Percentiles rank a stretch among this genome's conserved stretches.
phyloP scores from a whole-genome alignment of 768 basidiomycete species.

The Mycena polygramma region DNA sequence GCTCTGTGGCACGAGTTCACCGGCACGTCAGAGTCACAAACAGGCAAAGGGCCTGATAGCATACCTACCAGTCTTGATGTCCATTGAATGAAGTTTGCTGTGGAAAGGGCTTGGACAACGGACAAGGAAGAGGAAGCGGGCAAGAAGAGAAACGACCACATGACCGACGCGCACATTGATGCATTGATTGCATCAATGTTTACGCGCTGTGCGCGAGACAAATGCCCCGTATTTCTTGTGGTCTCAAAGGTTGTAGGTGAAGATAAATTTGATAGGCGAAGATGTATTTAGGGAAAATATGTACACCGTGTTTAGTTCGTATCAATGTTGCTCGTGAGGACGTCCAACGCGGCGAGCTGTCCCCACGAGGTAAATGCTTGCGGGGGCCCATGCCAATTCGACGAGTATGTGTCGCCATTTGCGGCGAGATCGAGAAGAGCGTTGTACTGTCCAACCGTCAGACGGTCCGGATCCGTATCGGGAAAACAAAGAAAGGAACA shows the following conservation, averaged over 20 bases:
- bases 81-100: background rate
- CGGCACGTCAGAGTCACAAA: background rate
- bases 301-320: slow-evolving; percentile 44
- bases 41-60: background rate
- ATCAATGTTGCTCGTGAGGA: slow-evolving; percentile 54
- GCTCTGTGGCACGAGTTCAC: background rate
- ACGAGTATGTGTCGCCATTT: slow-evolving; percentile 57
- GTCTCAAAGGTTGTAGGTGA: too few species aligned
- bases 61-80: background rate
- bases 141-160: slow-evolving; percentile 17
- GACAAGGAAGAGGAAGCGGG: background rate
- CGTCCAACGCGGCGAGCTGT: slow-evolving; percentile 62
- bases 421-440: slow-evolving; percentile 64
- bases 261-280: too few species aligned
- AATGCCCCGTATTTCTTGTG: too few species aligned
- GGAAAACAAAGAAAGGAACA: too few species aligned
- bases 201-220: background rate
- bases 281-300: too few species aligned
- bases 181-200: too few species aligned
- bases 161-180: background rate
- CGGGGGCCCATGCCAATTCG: slow-evolving; percentile 62
- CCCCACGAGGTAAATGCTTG: slow-evolving; percentile 63
- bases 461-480: too few species aligned
- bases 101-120: background rate
- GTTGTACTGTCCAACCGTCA: slow-evolving; percentile 63